phyloP scores from a whole-genome alignment of 306 rosid species.

The Astragalus membranaceus region DNA sequence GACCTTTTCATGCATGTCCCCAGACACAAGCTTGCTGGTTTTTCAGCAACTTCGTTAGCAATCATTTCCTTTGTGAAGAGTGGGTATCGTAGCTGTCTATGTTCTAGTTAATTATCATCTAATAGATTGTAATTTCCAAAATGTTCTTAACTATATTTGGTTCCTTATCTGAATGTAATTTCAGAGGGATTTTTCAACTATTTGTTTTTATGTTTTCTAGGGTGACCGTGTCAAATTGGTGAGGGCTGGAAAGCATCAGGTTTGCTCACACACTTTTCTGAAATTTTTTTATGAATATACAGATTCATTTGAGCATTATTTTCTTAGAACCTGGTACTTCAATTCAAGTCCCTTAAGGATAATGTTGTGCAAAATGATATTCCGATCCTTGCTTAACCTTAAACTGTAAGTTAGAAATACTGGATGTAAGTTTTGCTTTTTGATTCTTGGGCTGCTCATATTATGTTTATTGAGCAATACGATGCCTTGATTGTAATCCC shows the following conservation, averaged over 20 bases:
- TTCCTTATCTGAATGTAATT: slow-evolving; percentile 10
- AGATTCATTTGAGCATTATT: no score
- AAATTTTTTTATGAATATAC: no score
- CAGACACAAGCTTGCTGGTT: slow-evolving; percentile 95
- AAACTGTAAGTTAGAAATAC: neutral
- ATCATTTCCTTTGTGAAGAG: slow-evolving; percentile 90
- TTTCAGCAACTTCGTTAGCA: slow-evolving; percentile 94
- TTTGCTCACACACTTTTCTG: no score
- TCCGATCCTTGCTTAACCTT: neutral
- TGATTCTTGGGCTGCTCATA: slow-evolving; percentile 7
- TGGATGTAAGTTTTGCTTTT: slow-evolving; percentile 2
- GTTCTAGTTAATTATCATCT: slow-evolving; percentile 13
- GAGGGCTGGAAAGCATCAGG: no score
- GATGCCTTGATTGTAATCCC: no score
- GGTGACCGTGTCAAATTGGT: no score
- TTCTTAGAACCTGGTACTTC: no score
- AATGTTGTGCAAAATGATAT: neutral
- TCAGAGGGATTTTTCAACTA: slow-evolving; percentile 5
- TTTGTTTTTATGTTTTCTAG: no score
- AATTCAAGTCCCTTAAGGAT: no score
- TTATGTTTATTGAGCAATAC: slow-evolving; percentile 3
- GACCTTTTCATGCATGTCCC: no score
- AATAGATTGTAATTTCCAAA: neutral
- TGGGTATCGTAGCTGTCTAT: slow-evolving; percentile 48
- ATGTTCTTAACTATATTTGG: neutral